Conservation (phyloP, 2,329 filamentous ascomycete genomes). For the Akanthomyces dipterigenus region DNA sequence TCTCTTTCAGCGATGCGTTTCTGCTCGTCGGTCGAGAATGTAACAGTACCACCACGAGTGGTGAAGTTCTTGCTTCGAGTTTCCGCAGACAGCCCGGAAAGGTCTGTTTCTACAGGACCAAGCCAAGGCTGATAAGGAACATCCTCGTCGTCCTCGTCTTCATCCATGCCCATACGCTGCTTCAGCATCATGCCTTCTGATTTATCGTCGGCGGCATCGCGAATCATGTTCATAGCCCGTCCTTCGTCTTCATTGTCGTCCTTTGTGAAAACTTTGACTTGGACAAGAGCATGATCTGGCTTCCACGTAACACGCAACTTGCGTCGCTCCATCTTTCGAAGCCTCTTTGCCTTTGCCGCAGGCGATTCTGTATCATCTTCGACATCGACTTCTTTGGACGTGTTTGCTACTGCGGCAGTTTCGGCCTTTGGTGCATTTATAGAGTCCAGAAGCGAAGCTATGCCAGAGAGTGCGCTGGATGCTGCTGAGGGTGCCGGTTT, state of each 20-base stretch:
- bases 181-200: conserved; percentile 66
- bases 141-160: conserved; percentile 54
- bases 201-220: conserved; percentile 65
- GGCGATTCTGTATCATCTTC: conserved; percentile 54
- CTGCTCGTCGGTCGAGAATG: conserved; percentile 49
- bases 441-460: conserved; percentile 48
- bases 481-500: conserved; percentile 24
- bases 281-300: conserved; percentile 57
- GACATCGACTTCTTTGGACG: conserved; percentile 42
- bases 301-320: conserved; percentile 67
- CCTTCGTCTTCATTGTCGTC: conserved; percentile 65
- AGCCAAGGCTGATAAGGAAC: conserved; percentile 47
- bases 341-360: conserved; percentile 58
- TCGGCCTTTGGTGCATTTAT: conserved; percentile 38
- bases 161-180: conserved; percentile 39
- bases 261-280: conserved; percentile 64
- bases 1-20: conserved; percentile 50
- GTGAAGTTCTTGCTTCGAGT: conserved; percentile 42
- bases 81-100: conserved; percentile 39
- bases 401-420: conserved; percentile 30
- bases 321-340: conserved; percentile 65
- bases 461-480: conserved; percentile 38
- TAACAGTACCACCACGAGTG: conserved; percentile 46
- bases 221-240: conserved; percentile 59
- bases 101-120: conserved; percentile 40